Conservation (phyloP, 495 filamentous ascomycete species). For the Chaetomium tenue region DNA sequence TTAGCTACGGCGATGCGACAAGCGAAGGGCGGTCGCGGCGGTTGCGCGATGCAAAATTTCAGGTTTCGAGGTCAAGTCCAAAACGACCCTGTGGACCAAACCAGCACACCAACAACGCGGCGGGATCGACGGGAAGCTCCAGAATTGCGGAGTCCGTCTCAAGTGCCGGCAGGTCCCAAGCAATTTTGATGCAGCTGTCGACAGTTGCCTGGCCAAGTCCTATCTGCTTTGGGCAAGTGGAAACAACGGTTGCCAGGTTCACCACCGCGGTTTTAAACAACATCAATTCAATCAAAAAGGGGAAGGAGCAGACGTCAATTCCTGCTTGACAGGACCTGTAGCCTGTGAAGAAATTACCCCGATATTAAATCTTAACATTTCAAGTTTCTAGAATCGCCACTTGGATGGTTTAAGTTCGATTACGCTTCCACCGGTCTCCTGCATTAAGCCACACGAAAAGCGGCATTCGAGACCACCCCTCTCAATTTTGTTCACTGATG, state of each 20-base stretch:
- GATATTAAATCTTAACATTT: too few relatives aligned
- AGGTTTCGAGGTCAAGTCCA: conserved; percentile 3
- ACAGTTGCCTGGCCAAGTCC: background rate
- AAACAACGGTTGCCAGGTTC: conserved; percentile 1
- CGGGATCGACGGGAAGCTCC: conserved; percentile 6
- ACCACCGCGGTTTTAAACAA: background rate
- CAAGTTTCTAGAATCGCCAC: too few relatives aligned
- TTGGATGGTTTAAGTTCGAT: too few relatives aligned
- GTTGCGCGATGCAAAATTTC: conserved; percentile 13
- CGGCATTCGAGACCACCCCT: too few relatives aligned
- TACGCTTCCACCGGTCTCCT: too few relatives aligned
- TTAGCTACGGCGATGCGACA: background rate
- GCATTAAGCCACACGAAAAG: too few relatives aligned
- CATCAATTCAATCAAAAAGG: background rate
- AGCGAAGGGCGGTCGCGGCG: background rate
- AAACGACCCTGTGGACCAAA: conserved; percentile 2
- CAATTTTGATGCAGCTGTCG: background rate
- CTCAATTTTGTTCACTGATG: background rate
- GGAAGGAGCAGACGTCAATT: background rate
- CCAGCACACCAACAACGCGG: background rate
- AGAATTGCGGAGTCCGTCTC: conserved; percentile 9
- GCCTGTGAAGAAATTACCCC: too few relatives aligned
- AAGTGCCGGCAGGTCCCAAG: conserved; percentile 9
- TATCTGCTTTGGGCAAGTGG: background rate
- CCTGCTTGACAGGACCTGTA: background rate